Conservation (phyloP, 176 grass and related monocot genomes). For the Eleusine indica region DNA sequence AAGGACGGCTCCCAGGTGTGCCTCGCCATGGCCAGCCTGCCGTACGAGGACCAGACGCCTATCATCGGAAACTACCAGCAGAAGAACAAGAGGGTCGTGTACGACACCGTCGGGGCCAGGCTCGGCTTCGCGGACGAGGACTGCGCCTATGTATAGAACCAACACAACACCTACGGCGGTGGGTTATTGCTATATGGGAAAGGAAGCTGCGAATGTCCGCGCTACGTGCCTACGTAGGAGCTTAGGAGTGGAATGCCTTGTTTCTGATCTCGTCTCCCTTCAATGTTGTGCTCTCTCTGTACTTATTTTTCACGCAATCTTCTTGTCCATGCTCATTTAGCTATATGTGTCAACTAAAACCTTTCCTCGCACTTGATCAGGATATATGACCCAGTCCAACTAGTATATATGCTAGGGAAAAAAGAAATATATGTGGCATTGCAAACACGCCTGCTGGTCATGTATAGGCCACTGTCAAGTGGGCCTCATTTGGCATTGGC, state of each 20-base stretch:
- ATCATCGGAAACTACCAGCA: constrained; percentile 97
- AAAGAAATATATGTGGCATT: too few species aligned
- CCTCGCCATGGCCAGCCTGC: constrained; percentile 71
- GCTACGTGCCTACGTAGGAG: background rate
- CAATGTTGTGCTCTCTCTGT: background rate
- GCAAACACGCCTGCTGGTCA: too few species aligned
- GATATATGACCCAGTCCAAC: too few species aligned
- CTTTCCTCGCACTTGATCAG: too few species aligned
- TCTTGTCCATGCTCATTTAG: too few species aligned
- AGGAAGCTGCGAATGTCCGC: background rate
- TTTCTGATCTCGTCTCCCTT: background rate
- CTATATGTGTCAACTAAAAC: too few species aligned
- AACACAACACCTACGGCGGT: too few species aligned
- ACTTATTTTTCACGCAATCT: background rate
- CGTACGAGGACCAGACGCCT: constrained; percentile 75
- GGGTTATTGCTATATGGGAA: background rate
- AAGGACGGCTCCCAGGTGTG: constrained; percentile 90
- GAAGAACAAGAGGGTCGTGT: constrained; percentile 93
- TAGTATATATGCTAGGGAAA: too few species aligned
- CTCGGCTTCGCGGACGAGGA: constrained; percentile 80
- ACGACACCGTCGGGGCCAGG: constrained; percentile 66
- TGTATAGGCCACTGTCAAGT: too few species aligned
- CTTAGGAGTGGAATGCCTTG: background rate
- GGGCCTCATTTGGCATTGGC: too few species aligned
- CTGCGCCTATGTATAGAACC: constrained; percentile 54